Base-by-base conservation (phyloP, 108 stramenopile genomes). In the Skeletonema menzelii region DNA sequence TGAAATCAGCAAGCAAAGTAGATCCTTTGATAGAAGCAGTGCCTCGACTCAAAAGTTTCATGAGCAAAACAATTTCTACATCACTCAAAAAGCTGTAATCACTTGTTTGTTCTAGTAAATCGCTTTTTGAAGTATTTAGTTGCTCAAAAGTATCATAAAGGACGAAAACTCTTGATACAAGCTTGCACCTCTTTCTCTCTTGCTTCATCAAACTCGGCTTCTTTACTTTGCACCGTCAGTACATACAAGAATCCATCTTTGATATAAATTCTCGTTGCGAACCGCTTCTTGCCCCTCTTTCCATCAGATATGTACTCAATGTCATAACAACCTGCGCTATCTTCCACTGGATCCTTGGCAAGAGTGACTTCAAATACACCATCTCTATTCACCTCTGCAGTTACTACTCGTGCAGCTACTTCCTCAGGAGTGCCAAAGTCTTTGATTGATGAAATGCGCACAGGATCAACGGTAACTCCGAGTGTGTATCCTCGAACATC, bases 391-490 rank as follows among this genome's bases (percentile, higher is more conserved):
- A 94, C 75, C 82, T 94, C 92, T 11, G 92, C 90, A 26, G 86
- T 87, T 7, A 94, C 92, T 2, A 94, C 90, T 19, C 87, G 72
- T 28, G 92, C 92, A 7, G 92, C 92, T 11, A 94, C 90, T 76
- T 91, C 86, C 66, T 86, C 84, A 28, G 92, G 90, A 32, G 90
- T 87, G 10, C 92, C 92, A 86, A 94, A 94, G 69, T 90, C 27
- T 62, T 49, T 24, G 26, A 94, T 69, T 10, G 75, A 76, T 0
- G 75, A 44, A 65, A 94, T 91, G 1, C 90, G 80, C 5, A 94
- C 90, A 14, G 92, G 92, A 80, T 94, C 92, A 20, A 94, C 86
- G 0, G 92, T 94, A 31, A 94, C 75, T 1, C 92, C 92, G 65
- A 82, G 74, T 40, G 86, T 77, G 68, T 91, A 94, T 35, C 87